A percentile compares a stretch with the other conserved stretches of the same genome.
Conservation (phyloP, 106 monocot species). For the Dendrobium huoshanense region DNA sequence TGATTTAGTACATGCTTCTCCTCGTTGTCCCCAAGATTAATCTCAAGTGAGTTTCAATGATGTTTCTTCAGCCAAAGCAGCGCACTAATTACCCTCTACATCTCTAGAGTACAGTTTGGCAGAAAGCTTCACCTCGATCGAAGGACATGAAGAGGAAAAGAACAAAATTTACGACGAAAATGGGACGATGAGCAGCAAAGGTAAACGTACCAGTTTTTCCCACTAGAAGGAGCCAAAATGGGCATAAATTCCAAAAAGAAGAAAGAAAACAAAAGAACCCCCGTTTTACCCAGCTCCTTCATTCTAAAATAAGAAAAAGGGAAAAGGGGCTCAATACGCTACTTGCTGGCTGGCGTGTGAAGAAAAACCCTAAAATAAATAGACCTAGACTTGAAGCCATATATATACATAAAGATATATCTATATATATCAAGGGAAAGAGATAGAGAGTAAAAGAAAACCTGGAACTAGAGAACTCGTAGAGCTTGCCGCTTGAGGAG, state of each 20-base stretch:
- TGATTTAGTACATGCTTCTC: background rate
- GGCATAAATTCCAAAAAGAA: background rate
- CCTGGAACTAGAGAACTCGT: conserved; percentile 21
- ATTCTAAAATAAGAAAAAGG: background rate
- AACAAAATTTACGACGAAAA: background rate
- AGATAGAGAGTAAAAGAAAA: background rate
- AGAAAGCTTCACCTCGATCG: background rate
- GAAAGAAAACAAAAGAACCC: background rate
- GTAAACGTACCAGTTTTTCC: background rate
- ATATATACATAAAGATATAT: background rate
- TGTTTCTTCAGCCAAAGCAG: background rate
- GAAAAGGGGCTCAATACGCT: background rate
- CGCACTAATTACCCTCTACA: background rate
- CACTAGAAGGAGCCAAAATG: background rate
- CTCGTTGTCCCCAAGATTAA: background rate
- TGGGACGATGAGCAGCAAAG: background rate
- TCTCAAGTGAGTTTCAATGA: background rate
- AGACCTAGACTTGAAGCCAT: background rate
- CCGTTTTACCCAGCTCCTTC: background rate
- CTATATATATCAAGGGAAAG: background rate
- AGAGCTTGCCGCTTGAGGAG: conserved; percentile 14
- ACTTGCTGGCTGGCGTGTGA: background rate
- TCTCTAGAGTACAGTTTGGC: background rate
- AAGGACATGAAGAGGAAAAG: background rate
- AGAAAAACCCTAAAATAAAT: background rate